Base-by-base conservation (phyloP, 257 asterid species). In the Penstemon barbatus region DNA sequence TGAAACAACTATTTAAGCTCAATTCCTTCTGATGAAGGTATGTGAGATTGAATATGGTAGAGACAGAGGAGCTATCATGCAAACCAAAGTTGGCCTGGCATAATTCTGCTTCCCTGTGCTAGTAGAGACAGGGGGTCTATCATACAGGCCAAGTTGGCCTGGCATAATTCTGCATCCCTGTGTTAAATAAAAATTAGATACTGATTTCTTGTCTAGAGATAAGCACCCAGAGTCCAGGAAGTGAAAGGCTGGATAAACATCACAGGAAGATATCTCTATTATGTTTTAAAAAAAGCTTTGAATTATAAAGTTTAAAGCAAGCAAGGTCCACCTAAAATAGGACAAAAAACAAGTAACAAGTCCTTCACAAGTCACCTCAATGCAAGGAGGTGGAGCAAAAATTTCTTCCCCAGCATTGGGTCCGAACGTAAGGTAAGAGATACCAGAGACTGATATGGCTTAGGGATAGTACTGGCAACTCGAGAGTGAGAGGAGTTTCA, bases 241-340 rank as follows among this genome's bases (percentile, higher is more conserved):
- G 63, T 8, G 66, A 61, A 53, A 40, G 43, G 43, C 4, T 40
- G 33, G 50, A 33, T 45, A 43, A 73, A 50, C 37, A 44, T 33
- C 46, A 64, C 68, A 69, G 46, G 50, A 62, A 59, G 51, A 66
- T 6, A 48, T 42, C 51, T 59, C 56, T 33, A 42, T 9, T n/a
- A 8, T 33, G 44, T 49, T 65, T 65, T 54, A 38, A 55, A 25
- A 55, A 65, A 25, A 39, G n/a, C 8, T 19, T 76, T 25, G 37
- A 70, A 58, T 33, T 64, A 70, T 10, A 10, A 58, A 64, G 36
- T 45, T 65, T 58, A 63, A 54, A 52, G 55, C 67, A 58, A 57
- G 38, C 57, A 58, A 36, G 65, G 36, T 37, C 46, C 59, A 25
- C 15, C 50, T 62, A 8, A 48, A 49, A 59, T 42, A 71, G 65